phyloP scores from a whole-genome alignment of 768 basidiomycete genomes.

The Tricholoma bakamatsutake region DNA sequence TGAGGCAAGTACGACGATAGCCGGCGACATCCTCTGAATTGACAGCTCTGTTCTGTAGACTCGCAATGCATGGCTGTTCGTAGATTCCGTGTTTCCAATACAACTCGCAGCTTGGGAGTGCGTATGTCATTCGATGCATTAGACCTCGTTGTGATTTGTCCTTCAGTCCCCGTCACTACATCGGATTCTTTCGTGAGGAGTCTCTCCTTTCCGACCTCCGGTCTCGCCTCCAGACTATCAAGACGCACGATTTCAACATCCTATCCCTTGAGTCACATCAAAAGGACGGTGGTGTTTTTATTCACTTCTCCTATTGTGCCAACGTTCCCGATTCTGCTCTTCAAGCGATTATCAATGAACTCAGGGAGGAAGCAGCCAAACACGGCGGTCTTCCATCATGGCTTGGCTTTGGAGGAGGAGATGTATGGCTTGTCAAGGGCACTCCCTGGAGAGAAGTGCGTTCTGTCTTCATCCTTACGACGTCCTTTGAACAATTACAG shows the following conservation, averaged over 20 bases:
- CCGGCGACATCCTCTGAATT: background rate
- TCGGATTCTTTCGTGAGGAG: slow-evolving; percentile 57
- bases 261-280: slow-evolving; percentile 54
- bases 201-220: slow-evolving; percentile 44
- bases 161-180: slow-evolving; percentile 49
- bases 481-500: slow-evolving; percentile 28
- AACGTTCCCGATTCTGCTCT: slow-evolving; percentile 33
- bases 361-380: slow-evolving; percentile 38
- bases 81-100: slow-evolving; percentile 77
- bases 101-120: slow-evolving; percentile 71
- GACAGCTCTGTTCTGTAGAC: background rate
- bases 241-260: slow-evolving; percentile 54
- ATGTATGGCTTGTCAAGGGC: slow-evolving; percentile 71
- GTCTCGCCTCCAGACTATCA: slow-evolving; percentile 44
- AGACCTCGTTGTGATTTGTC: background rate
- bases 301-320: slow-evolving; percentile 57
- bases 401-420: slow-evolving; percentile 44
- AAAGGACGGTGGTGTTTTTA: slow-evolving; percentile 87
- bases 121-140: slow-evolving; percentile 19
- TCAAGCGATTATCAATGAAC: slow-evolving; percentile 40
- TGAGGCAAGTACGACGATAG: background rate
- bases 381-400: slow-evolving; percentile 61
- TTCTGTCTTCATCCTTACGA: background rate
- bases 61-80: slow-evolving; percentile 47
- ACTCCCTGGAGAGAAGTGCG: slow-evolving; percentile 76